These are phyloP conservation scores for Hyaloperonospora brassicae DNA, from an alignment of 352 stramenopile genomes.

Conservation along the genomic window DNA sequence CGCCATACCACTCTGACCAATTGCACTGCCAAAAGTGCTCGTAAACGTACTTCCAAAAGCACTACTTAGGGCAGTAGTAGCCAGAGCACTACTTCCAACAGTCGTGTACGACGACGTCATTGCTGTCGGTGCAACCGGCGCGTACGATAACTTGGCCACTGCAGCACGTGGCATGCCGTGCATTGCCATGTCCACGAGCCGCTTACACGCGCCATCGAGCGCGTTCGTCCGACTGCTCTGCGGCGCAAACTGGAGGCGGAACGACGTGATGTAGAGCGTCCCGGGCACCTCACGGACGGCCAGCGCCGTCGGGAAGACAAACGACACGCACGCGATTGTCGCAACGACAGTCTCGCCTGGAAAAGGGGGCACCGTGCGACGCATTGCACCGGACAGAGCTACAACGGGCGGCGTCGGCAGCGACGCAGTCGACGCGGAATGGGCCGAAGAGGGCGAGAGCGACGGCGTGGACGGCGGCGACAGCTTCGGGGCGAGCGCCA, in stretches of 20 bases:
- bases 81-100: constrained; percentile 2
- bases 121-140: constrained; percentile 31
- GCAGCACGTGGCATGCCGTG: constrained; percentile 49
- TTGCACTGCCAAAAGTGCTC: too few relatives aligned
- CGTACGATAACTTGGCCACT: constrained; percentile 65
- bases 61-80: not conserved
- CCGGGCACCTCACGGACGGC: constrained; percentile 43
- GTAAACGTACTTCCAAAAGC: too few relatives aligned
- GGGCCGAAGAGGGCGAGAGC: not conserved
- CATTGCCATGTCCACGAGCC: constrained; percentile 53
- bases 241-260: constrained; percentile 65
- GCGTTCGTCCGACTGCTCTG: constrained; percentile 33
- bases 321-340: constrained; percentile 32
- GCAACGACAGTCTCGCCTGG: constrained; percentile 39
- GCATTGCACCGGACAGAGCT: not conserved
- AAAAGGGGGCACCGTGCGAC: constrained; percentile 17
- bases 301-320: constrained; percentile 45
- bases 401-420: not conserved
- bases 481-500: constrained; percentile 65
- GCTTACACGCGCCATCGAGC: constrained; percentile 35
- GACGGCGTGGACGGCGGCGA: constrained; percentile 6
- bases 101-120: constrained; percentile 23
- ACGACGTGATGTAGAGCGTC: constrained; percentile 57
- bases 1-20: too few relatives aligned
- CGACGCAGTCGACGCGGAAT: not conserved